phyloP scores from a whole-genome alignment of 2,329 filamentous ascomycete species.

The Phaeomoniella chlamydospora region DNA sequence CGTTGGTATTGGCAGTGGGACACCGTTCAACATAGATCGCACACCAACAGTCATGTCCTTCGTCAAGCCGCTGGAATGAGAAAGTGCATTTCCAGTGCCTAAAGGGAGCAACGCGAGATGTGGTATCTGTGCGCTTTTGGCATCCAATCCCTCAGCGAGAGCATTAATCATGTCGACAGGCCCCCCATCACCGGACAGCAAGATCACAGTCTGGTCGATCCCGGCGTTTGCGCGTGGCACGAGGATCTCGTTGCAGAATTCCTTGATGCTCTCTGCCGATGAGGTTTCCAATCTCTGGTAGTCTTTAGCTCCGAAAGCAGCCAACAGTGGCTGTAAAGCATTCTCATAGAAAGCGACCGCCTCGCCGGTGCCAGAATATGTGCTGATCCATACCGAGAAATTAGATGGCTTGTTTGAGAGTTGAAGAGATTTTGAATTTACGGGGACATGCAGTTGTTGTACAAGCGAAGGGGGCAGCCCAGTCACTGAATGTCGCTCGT shows the following conservation, averaged over 20 bases:
- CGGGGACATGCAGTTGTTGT: neutral
- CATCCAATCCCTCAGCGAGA: constrained; percentile 19
- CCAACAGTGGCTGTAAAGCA: constrained; percentile 42
- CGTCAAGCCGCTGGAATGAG: constrained; percentile 21
- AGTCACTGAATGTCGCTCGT: neutral
- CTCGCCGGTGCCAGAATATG: constrained; percentile 46
- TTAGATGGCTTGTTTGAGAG: neutral
- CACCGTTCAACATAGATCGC: constrained; percentile 46
- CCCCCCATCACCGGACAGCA: constrained; percentile 81
- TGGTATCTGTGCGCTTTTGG: constrained; percentile 29
- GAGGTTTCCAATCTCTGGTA: constrained; percentile 49
- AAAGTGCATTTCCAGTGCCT: constrained; percentile 33
- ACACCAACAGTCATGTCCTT: constrained; percentile 26
- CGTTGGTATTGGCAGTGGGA: constrained; percentile 39
- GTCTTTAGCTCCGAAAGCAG: constrained; percentile 25
- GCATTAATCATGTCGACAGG: constrained; percentile 70
- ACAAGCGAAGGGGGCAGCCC: neutral
- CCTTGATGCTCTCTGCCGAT: constrained; percentile 46
- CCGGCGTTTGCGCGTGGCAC: constrained; percentile 33
- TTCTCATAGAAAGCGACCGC: constrained; percentile 41
- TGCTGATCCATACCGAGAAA: constrained; percentile 38
- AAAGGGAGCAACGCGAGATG: constrained; percentile 40
- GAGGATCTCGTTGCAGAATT: constrained; percentile 41
- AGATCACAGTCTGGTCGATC: constrained; percentile 47
- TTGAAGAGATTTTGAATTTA: neutral